phyloP scores from a whole-genome alignment of 129 eudicot species.

The Helianthus annuus region HanXRQr2.0-SUNRISE NC_035449.2:135646497-135646996 shows the following conservation, averaged over 20 bases:
- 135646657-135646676: slow-evolving; percentile 26
- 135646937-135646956: slow-evolving; percentile 87
- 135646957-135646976: slow-evolving; percentile 84
- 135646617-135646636: slow-evolving; percentile 29
- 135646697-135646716: slow-evolving; percentile 55
- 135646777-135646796: slow-evolving; percentile 22
- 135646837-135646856: slow-evolving; percentile 68
- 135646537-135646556: too few species aligned
- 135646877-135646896: slow-evolving; percentile 81
- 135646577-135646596: background rate
- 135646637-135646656: slow-evolving; percentile 23
- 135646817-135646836: slow-evolving; percentile 32
- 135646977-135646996: slow-evolving; percentile 91
- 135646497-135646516: too few species aligned
- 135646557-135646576: too few species aligned
- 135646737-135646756: slow-evolving; percentile 39
- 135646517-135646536: too few species aligned
- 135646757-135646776: slow-evolving; percentile 53
- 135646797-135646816: slow-evolving; percentile 40
- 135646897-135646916: slow-evolving; percentile 92
- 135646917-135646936: slow-evolving; percentile 81
- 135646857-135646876: slow-evolving; percentile 83
- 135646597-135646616: slow-evolving; percentile 19
- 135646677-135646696: slow-evolving; percentile 47
- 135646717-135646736: slow-evolving; percentile 55